Conservation (phyloP, 768 basidiomycete genomes). For the Termitomyces sp. region DNA sequence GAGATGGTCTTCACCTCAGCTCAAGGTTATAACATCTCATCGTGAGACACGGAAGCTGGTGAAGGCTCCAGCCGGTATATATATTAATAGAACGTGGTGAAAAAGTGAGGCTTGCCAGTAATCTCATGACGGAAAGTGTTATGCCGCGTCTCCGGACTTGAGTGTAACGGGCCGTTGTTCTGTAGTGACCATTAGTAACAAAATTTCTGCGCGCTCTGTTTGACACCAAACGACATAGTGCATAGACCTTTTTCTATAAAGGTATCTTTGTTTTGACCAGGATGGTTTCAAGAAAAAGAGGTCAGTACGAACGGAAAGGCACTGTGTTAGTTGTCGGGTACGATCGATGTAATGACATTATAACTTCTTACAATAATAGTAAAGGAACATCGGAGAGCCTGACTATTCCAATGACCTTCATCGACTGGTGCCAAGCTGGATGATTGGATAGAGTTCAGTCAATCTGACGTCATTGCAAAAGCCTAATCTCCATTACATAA, state of each 20-base stretch:
- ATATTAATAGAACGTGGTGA: neutral
- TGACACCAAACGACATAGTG: neutral
- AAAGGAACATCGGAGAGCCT: neutral
- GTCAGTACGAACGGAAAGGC: neutral
- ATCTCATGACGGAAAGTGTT: neutral
- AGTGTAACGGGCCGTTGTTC: neutral
- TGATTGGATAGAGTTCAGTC: neutral
- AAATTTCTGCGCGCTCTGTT: neutral
- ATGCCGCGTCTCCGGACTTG: neutral
- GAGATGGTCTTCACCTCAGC: neutral
- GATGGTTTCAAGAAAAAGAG: neutral
- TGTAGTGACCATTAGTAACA: neutral
- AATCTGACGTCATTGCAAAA: neutral
- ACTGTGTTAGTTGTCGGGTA: neutral
- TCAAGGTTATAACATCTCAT: neutral
- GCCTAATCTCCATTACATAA: neutral
- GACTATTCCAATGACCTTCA: too few relatives aligned
- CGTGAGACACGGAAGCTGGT: conserved; percentile 2
- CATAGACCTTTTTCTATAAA: neutral
- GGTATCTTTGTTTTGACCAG: neutral
- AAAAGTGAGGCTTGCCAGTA: neutral
- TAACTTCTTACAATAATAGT: neutral
- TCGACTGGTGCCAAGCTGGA: neutral
- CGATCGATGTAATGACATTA: too few relatives aligned
- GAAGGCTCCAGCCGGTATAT: neutral